Evolutionary conservation across 495 filamentous ascomycete genomes (phyloP).

Genomic region (Podospora comata): DNA sequence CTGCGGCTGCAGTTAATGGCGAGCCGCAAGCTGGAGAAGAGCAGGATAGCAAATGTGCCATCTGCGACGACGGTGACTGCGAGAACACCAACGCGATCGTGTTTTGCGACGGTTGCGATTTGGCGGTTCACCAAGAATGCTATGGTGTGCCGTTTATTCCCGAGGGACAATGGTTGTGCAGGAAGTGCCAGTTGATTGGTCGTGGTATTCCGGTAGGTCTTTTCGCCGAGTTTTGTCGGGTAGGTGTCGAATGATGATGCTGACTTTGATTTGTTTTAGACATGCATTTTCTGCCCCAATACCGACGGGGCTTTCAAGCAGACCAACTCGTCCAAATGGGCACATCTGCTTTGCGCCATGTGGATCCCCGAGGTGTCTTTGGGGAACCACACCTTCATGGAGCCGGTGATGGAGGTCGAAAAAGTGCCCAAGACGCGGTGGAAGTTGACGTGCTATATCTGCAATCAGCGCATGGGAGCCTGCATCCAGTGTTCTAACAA

Average conservation of each 20-base stretch:
- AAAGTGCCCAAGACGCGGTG: slow-evolving; percentile 91
- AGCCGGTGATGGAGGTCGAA: slow-evolving; percentile 95
- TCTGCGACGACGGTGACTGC: slow-evolving; percentile 97
- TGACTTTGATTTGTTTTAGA: slow-evolving; percentile 40
- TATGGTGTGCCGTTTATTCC: slow-evolving; percentile 99
- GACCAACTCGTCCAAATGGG: slow-evolving; percentile 91
- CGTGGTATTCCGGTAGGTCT: slow-evolving; percentile 73
- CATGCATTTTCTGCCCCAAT: slow-evolving; percentile 98
- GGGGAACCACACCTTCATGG: slow-evolving; percentile 96
- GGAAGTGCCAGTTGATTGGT: slow-evolving; percentile 94
- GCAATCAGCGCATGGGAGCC: slow-evolving; percentile 93
- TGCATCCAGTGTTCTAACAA: slow-evolving; percentile 99
- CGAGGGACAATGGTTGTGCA: slow-evolving; percentile 96
- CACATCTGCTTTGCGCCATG: slow-evolving; percentile 92
- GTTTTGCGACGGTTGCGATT: slow-evolving; percentile 96
- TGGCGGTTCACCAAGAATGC: slow-evolving; percentile 98
- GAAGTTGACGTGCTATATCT: slow-evolving; percentile 95
- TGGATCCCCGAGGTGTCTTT: slow-evolving; percentile 98
- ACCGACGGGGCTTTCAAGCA: slow-evolving; percentile 98
- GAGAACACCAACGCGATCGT: slow-evolving; percentile 99
- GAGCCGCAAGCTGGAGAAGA: slow-evolving; percentile 86
- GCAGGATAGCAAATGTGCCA: slow-evolving; percentile 94
- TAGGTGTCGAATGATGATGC: slow-evolving; percentile 4
- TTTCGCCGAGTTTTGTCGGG: not conserved
- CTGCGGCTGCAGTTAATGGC: slow-evolving; percentile 86